Evolutionary conservation across 1,284 basidiomycete species (phyloP).

Genomic region (Wolfiporia cocos): DNA sequence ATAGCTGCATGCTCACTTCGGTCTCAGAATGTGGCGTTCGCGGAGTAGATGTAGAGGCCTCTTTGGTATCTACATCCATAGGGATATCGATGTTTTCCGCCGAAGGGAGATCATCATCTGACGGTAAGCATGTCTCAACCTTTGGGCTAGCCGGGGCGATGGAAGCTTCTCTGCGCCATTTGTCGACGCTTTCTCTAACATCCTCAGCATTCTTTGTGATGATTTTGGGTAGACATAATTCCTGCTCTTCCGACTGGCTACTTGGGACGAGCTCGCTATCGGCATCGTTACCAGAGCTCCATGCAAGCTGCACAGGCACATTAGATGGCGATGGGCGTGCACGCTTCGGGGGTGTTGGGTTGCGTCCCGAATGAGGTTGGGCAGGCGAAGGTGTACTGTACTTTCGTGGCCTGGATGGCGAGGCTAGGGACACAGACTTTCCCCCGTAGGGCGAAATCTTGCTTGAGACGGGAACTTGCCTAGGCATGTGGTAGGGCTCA

Average conservation of each 20-base stretch:
- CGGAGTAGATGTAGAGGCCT: background rate
- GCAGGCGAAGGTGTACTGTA: too few relatives aligned
- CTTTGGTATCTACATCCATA: constrained; percentile 23
- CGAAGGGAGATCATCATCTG: background rate
- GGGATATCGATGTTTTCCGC: constrained; percentile 3
- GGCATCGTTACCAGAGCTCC: constrained; percentile 11
- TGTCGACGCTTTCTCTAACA: constrained; percentile 34
- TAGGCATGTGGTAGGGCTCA: constrained; percentile 6
- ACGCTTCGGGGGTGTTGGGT: constrained; percentile 13
- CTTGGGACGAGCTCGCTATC: constrained; percentile 47
- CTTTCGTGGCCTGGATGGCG: too few relatives aligned
- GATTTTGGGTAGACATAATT: constrained; percentile 32
- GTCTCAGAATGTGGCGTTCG: constrained; percentile 13
- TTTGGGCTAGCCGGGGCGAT: constrained; percentile 6
- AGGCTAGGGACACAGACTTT: too few relatives aligned
- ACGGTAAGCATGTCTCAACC: too few relatives aligned
- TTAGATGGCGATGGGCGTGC: constrained; percentile 14
- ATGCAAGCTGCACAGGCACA: constrained; percentile 7
- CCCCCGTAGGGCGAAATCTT: too few relatives aligned
- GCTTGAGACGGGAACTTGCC: background rate
- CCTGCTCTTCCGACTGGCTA: constrained; percentile 64
- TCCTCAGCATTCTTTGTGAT: constrained; percentile 21
- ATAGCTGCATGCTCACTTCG: constrained; percentile 15
- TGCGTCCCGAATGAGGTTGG: background rate
- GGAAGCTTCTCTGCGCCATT: constrained; percentile 32